These are phyloP conservation scores for Canavalia ensiformis DNA, from an alignment of 306 rosid genomes.

Conservation along the genomic window DNA sequence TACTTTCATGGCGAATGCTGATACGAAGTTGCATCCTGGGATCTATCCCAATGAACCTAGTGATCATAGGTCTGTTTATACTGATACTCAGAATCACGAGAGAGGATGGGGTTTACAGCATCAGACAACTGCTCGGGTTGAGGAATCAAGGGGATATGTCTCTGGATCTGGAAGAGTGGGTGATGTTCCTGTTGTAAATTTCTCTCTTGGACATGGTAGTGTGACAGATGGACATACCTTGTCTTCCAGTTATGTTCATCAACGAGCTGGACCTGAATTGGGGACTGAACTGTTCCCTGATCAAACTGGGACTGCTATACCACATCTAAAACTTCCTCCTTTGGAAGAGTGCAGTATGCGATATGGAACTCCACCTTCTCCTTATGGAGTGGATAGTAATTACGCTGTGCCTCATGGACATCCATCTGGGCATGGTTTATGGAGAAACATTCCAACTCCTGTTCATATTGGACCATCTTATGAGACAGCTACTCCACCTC, in stretches of 20 bases:
- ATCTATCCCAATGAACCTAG: constrained; percentile 65
- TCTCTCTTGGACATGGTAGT: constrained; percentile 68
- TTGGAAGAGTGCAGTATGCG: constrained; percentile 71
- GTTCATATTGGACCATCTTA: constrained; percentile 66
- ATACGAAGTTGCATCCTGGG: constrained; percentile 76
- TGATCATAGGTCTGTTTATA: constrained; percentile 67
- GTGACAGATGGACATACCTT: constrained; percentile 61
- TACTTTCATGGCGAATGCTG: constrained; percentile 62
- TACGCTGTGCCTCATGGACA: constrained; percentile 67
- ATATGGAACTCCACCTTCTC: constrained; percentile 68
- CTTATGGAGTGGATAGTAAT: constrained; percentile 74
- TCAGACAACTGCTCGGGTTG: constrained; percentile 64
- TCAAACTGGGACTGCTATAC: constrained; percentile 63
- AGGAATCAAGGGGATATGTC: constrained; percentile 65
- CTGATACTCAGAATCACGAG: constrained; percentile 70
- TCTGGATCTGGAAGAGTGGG: constrained; percentile 70
- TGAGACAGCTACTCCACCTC: constrained; percentile 65
- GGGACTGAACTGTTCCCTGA: constrained; percentile 76
- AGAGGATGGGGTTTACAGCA: constrained; percentile 77
- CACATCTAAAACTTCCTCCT: constrained; percentile 64
- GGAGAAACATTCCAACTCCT: constrained; percentile 75
- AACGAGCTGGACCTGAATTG: constrained; percentile 66
- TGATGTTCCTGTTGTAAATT: constrained; percentile 69
- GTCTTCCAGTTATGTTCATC: constrained; percentile 69
- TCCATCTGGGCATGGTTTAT: constrained; percentile 61